Conservation (phyloP, 225 moss, liverwort and hornwort genomes). For the Bryum argenteum region DNA sequence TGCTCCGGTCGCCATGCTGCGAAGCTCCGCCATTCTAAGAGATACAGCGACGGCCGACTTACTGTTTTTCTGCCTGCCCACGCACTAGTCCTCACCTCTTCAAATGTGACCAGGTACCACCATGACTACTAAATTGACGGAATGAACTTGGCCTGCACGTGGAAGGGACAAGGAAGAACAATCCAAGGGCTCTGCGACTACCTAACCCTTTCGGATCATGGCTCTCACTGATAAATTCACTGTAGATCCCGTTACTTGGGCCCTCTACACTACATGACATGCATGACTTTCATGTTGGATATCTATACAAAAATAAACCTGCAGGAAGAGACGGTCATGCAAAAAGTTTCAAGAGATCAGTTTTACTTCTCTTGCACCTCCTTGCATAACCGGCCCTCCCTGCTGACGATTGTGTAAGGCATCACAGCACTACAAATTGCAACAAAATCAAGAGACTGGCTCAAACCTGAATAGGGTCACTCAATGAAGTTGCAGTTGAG, state of each 20-base stretch:
- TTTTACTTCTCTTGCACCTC: slow-evolving; percentile 44
- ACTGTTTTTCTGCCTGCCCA: not conserved
- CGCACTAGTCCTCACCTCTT: slow-evolving; percentile 17
- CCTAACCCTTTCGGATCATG: not conserved
- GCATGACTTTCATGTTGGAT: too few species aligned
- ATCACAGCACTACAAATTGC: not conserved
- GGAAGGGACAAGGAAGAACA: not conserved
- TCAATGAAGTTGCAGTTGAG: slow-evolving; percentile 27
- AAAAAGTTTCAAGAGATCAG: slow-evolving; percentile 51
- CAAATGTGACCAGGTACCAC: slow-evolving; percentile 21
- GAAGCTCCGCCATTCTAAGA: slow-evolving; percentile 7
- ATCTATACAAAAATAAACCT: slow-evolving; percentile 42
- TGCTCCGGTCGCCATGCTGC: slow-evolving; percentile 1
- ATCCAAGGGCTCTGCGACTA: not conserved
- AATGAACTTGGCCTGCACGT: slow-evolving; percentile 9
- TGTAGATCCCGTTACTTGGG: slow-evolving; percentile 4
- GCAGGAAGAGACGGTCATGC: slow-evolving; percentile 75
- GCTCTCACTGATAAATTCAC: not conserved
- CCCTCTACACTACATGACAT: not conserved
- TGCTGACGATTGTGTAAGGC: slow-evolving; percentile 36
- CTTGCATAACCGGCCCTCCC: slow-evolving; percentile 60
- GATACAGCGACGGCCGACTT: not conserved
- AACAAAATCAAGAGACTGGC: slow-evolving; percentile 21
- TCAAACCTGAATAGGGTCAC: slow-evolving; percentile 42
- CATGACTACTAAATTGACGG: not conserved